Conservation (phyloP, 257 asterid species). For the Solanum pimpinellifolium region DNA sequence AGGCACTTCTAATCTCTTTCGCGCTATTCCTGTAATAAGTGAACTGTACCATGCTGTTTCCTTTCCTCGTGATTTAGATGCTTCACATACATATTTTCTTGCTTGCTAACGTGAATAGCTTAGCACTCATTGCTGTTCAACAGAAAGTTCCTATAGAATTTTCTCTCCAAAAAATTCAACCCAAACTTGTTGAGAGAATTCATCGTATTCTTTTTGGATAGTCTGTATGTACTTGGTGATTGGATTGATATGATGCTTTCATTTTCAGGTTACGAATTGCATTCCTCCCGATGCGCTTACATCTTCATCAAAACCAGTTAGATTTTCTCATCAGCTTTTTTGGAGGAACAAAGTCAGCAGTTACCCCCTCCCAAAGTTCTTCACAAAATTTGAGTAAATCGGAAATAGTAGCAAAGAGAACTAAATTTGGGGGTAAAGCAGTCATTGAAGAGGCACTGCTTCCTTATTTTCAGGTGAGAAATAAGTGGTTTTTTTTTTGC, state of each 20-base stretch:
- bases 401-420: conserved; percentile 28
- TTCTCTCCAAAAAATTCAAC: neutral
- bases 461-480: conserved; percentile 82
- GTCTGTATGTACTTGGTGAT: neutral
- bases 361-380: conserved; percentile 30
- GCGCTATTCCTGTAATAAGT: neutral
- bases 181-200: neutral
- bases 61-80: neutral
- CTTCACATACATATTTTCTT: neutral
- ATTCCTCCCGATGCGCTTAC: conserved; percentile 71
- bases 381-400: conserved; percentile 25
- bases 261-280: conserved; percentile 67
- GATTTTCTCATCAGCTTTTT: conserved; percentile 90
- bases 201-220: neutral
- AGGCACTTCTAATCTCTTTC: neutral
- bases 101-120: neutral
- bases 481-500: neutral
- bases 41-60: neutral
- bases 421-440: conserved; percentile 23
- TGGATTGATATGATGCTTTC: neutral
- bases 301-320: conserved; percentile 96
- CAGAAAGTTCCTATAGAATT: neutral
- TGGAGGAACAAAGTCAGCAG: conserved; percentile 50
- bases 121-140: neutral
- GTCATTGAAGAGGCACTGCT: conserved; percentile 79